A percentile compares a stretch with the other conserved stretches of the same genome.
Conservation (phyloP, 352 stramenopile species). For the Pythium guiyangense region DNA sequence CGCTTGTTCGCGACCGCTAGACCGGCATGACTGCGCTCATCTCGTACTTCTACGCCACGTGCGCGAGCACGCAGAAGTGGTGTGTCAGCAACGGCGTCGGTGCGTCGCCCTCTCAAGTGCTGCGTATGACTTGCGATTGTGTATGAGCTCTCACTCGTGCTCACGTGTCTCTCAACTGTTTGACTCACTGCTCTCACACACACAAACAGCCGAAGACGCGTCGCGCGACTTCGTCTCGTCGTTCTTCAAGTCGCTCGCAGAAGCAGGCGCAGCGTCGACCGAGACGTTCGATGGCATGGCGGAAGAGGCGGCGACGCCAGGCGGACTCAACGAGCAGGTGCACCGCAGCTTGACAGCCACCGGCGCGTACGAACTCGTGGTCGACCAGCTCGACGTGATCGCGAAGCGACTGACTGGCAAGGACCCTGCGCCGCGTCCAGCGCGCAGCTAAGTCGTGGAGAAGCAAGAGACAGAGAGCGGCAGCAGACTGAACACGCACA, state of each 20-base stretch:
- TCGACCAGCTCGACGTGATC: conserved; percentile 80
- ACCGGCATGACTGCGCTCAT: conserved; percentile 85
- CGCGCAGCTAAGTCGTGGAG: conserved; percentile 19
- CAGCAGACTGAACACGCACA: too few relatives aligned
- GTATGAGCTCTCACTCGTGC: conserved; percentile 1
- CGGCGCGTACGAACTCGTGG: conserved; percentile 74
- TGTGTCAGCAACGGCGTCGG: conserved; percentile 83
- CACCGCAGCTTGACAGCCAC: conserved; percentile 60
- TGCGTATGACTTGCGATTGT: too few relatives aligned
- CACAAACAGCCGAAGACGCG: conserved; percentile 38
- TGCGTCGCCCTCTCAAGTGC: conserved; percentile 24
- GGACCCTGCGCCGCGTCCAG: conserved; percentile 54
- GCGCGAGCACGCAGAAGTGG: conserved; percentile 78
- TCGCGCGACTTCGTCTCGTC: conserved; percentile 79
- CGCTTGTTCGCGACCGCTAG: conserved; percentile 9
- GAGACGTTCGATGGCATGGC: conserved; percentile 83
- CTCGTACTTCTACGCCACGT: conserved; percentile 85
- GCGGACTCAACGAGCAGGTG: conserved; percentile 83
- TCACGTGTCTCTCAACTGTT: background rate
- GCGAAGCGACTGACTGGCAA: conserved; percentile 72
- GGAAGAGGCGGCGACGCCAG: conserved; percentile 73
- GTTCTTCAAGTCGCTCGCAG: conserved; percentile 80
- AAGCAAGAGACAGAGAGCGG: background rate
- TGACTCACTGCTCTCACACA: conserved; percentile 1
- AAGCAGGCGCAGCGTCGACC: conserved; percentile 62